Conservation (phyloP, 495 filamentous ascomycete species). For the Penicillium pancosmium region DNA sequence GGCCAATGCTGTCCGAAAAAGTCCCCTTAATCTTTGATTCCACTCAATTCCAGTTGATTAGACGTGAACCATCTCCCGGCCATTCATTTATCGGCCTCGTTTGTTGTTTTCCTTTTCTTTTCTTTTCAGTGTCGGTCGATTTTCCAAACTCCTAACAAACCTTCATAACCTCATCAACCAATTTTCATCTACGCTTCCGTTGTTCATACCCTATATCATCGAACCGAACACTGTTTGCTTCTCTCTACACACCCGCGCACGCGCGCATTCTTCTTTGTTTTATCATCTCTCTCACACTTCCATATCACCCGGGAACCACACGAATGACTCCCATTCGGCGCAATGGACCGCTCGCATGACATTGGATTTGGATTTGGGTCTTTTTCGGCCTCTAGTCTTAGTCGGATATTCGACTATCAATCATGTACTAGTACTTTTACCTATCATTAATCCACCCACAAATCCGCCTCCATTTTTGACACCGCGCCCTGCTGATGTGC, state of each 20-base stretch:
- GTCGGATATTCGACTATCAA: background rate
- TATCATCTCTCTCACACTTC: background rate
- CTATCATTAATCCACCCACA: conserved; percentile 17
- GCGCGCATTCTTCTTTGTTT: background rate
- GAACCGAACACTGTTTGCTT: background rate
- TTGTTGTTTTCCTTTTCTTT: background rate
- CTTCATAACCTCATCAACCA: too few species aligned
- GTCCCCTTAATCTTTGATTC: conserved; percentile 23
- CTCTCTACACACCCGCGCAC: background rate
- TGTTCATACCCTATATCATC: conserved; percentile 1
- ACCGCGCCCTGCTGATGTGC: too few species aligned
- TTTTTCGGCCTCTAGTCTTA: background rate
- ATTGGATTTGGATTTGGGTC: background rate
- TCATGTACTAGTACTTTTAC: conserved; percentile 26
- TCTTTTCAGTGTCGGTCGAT: background rate
- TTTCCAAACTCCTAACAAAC: too few species aligned
- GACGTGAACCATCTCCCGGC: background rate
- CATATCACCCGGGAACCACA: background rate
- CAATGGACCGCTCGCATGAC: background rate
- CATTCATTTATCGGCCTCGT: background rate
- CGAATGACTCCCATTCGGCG: background rate
- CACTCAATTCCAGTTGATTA: background rate
- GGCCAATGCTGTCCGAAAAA: conserved; percentile 71
- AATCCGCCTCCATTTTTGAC: background rate
- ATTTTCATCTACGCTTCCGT: too few species aligned